A percentile compares a stretch with the other conserved stretches of the same genome.
Conservation (phyloP, 2,329 filamentous ascomycete species). For the Cryphonectria radicalis region DNA sequence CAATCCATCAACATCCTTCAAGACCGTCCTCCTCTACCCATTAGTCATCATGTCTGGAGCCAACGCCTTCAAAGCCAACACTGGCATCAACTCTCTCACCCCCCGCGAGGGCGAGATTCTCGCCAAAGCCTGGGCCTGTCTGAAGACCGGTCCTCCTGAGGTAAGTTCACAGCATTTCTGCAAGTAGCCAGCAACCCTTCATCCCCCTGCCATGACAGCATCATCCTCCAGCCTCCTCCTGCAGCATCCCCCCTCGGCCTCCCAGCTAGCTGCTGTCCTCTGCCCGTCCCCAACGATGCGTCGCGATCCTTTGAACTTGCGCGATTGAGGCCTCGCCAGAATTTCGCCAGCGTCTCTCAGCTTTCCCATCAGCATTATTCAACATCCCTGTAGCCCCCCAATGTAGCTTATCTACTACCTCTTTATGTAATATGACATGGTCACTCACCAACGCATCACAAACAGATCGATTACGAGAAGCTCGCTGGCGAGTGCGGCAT, state of each 20-base stretch:
- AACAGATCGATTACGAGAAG: conserved; percentile 40
- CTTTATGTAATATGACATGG: not conserved
- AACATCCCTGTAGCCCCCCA: not conserved
- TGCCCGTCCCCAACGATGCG: not conserved
- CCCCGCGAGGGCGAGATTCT: conserved; percentile 44
- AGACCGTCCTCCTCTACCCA: not conserved
- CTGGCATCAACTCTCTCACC: conserved; percentile 16
- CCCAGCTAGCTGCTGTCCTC: not conserved
- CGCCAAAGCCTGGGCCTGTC: conserved; percentile 21
- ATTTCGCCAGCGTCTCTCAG: not conserved
- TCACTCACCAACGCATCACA: not conserved
- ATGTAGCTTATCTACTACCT: not conserved
- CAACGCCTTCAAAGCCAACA: conserved; percentile 12
- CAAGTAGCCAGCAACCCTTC: not conserved
- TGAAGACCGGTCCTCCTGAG: conserved; percentile 27
- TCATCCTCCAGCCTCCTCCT: not conserved
- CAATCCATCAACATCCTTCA: not conserved
- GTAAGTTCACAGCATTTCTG: conserved; percentile 12
- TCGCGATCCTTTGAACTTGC: not conserved
- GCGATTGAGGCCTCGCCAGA: not conserved
- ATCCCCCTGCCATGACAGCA: not conserved
- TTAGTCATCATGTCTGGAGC: conserved; percentile 11
- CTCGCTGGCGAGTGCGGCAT: conserved; percentile 62
- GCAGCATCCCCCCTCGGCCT: no score
- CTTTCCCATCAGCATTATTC: not conserved